Conservation (phyloP, 1,139 yeast species). For the Geotrichum histeridarum region DNA sequence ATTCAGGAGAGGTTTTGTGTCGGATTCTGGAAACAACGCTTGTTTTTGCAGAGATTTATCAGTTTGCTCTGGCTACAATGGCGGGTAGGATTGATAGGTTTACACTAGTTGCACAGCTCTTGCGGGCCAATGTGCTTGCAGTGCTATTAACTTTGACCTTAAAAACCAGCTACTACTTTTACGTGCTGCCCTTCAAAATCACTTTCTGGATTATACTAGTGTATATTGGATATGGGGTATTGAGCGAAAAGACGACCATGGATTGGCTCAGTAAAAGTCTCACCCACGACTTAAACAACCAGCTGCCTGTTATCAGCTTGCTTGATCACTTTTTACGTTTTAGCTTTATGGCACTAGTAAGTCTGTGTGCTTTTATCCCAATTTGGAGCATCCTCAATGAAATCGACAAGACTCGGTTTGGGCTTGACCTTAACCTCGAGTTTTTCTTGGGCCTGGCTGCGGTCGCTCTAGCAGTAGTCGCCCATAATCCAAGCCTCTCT, state of each 20-base stretch:
- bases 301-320: too few relatives aligned
- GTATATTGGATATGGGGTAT: background rate
- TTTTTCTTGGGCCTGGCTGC: constrained; percentile 6
- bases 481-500: background rate
- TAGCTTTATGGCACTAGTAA: too few relatives aligned
- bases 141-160: background rate
- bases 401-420: too few relatives aligned
- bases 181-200: constrained; percentile 4
- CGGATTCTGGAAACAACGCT: background rate
- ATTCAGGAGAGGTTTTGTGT: background rate
- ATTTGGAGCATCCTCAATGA: too few relatives aligned
- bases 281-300: too few relatives aligned
- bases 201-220: constrained; percentile 5
- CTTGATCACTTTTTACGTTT: too few relatives aligned
- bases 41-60: background rate
- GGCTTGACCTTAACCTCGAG: background rate
- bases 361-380: too few relatives aligned
- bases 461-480: background rate
- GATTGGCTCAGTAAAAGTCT: too few relatives aligned
- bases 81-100: background rate
- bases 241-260: background rate
- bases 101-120: background rate
- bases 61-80: background rate
- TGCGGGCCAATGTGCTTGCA: background rate
- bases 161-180: constrained; percentile 6